Percentiles rank a stretch among this genome's conserved stretches.
phyloP scores from a whole-genome alignment of 2,329 filamentous ascomycete species.

The Chrysoporthe austroafricana region DNA sequence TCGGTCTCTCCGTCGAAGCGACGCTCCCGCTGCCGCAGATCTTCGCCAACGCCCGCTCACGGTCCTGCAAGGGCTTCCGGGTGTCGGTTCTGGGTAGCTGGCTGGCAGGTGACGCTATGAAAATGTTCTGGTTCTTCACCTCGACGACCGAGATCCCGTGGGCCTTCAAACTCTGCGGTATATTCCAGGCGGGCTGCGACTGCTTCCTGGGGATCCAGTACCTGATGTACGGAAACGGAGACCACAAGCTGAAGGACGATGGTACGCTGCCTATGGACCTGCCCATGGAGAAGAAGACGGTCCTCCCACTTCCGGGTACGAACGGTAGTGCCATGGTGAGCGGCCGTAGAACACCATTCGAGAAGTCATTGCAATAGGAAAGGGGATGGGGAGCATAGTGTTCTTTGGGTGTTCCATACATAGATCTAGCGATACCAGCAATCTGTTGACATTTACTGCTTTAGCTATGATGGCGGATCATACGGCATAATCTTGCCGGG shows the following conservation, averaged over 20 bases:
- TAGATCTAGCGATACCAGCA: conserved; percentile 10
- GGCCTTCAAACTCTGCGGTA: conserved; percentile 81
- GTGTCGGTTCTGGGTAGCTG: conserved; percentile 76
- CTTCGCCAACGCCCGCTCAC: conserved; percentile 67
- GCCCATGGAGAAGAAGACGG: conserved; percentile 27
- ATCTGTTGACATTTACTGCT: not conserved
- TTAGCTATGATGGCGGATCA: not conserved
- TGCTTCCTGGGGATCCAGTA: conserved; percentile 75
- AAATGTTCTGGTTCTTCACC: conserved; percentile 85
- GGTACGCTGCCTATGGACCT: conserved; percentile 2
- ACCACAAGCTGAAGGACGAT: conserved; percentile 40
- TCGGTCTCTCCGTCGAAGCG: conserved; percentile 80
- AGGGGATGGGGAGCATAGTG: too few species aligned
- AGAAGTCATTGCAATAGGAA: conserved; percentile 24
- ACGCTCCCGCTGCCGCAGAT: conserved; percentile 83
- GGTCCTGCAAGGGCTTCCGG: conserved; percentile 78
- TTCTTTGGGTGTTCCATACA: conserved; percentile 7
- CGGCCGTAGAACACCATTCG: conserved; percentile 28
- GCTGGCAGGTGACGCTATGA: conserved; percentile 81
- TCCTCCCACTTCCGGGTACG: conserved; percentile 21
- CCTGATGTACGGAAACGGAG: conserved; percentile 66
- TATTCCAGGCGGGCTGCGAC: conserved; percentile 82
- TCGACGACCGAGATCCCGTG: conserved; percentile 70
- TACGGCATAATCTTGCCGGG: not conserved
- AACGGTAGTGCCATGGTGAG: conserved; percentile 29